These are phyloP conservation scores for Solanum piurae DNA, from an alignment of 257 asterid species.

Conservation along the genomic window DNA sequence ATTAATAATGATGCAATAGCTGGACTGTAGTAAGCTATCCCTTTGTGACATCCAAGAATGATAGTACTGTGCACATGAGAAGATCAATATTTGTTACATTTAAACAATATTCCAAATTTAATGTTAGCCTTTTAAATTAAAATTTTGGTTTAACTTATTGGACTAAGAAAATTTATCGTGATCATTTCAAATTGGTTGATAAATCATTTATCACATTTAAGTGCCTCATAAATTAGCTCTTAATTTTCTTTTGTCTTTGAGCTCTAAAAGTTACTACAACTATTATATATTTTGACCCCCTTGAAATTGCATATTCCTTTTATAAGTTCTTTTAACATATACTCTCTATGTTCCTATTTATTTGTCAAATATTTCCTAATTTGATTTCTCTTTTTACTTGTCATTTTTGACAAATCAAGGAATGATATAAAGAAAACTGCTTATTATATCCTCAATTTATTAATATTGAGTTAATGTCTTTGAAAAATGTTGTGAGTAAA, in stretches of 20 bases:
- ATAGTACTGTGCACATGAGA: background rate
- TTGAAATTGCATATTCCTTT: background rate
- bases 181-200: background rate
- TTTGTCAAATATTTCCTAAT: too few species aligned
- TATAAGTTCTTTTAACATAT: background rate
- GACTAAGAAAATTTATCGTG: background rate
- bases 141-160: background rate
- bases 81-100: background rate
- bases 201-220: background rate
- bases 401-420: too few species aligned
- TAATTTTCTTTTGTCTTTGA: background rate
- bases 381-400: too few species aligned
- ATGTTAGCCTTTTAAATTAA: background rate
- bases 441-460: too few species aligned
- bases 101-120: background rate
- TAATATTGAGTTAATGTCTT: too few species aligned
- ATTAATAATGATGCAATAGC: background rate
- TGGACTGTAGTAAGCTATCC: background rate
- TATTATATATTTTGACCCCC: background rate
- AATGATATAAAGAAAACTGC: too few species aligned
- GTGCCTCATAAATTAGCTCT: background rate
- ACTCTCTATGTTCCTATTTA: background rate
- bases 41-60: conserved; percentile 1
- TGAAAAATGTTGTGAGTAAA: too few species aligned
- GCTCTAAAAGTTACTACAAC: background rate